phyloP scores from a whole-genome alignment of 495 filamentous ascomycete species.

The Hypoxylon perforatum region DNA sequence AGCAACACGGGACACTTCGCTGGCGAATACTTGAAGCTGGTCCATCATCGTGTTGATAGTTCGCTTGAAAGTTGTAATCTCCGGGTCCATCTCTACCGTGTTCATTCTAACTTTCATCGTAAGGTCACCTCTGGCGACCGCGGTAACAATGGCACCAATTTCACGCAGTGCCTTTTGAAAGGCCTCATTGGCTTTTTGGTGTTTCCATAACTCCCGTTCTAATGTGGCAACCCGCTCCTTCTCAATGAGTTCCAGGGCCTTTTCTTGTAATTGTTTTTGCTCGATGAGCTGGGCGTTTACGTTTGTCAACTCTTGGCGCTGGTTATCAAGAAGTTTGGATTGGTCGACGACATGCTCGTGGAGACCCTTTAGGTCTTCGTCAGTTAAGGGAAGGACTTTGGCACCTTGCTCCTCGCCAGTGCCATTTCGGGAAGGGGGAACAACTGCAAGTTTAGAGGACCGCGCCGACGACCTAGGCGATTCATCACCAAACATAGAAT shows the following conservation, averaged over 20 bases:
- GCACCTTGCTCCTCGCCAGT: conserved; percentile 34
- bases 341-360: conserved; percentile 82
- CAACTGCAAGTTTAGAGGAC: conserved; percentile 38
- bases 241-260: conserved; percentile 65
- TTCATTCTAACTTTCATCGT: conserved; percentile 98
- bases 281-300: conserved; percentile 75
- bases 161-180: conserved; percentile 97
- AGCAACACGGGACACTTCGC: conserved; percentile 94
- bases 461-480: conserved; percentile 25
- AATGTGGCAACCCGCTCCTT: conserved; percentile 67
- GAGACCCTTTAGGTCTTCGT: conserved; percentile 76
- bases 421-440: conserved; percentile 48
- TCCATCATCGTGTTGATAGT: conserved; percentile 99
- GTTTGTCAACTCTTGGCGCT: conserved; percentile 74
- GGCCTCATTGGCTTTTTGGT: conserved; percentile 97
- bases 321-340: conserved; percentile 78
- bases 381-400: conserved; percentile 62
- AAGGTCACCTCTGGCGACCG: conserved; percentile 93
- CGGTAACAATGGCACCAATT: conserved; percentile 96
- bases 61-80: conserved; percentile 98
- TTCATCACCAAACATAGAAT: conserved; percentile 65
- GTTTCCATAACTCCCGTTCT: conserved; percentile 92
- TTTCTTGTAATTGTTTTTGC: conserved; percentile 72
- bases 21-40: conserved; percentile 96
- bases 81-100: conserved; percentile 96